Conservation (phyloP, 192 early-diverging fungal genomes). For the Umbelopsis ramanniana region DNA sequence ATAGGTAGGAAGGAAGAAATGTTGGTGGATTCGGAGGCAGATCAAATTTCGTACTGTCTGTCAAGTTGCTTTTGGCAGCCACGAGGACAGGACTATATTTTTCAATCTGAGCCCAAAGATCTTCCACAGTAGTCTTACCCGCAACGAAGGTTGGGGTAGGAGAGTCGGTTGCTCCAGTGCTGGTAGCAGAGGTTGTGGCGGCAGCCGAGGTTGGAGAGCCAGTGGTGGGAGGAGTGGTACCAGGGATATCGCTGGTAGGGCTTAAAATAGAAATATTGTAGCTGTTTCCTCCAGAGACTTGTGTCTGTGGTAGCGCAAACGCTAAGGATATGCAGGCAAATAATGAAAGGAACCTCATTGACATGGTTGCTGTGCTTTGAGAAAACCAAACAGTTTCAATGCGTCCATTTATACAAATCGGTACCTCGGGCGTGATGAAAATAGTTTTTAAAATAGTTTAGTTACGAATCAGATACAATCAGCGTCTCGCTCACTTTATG, state of each 20-base stretch:
- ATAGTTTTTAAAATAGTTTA: neutral
- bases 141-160: conserved; percentile 6
- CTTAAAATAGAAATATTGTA: conserved; percentile 6
- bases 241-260: conserved; percentile 1
- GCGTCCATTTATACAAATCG: neutral
- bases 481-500: neutral
- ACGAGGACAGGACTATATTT: neutral
- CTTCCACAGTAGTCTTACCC: neutral
- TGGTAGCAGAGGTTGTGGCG: neutral
- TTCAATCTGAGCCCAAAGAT: conserved; percentile 13
- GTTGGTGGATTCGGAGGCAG: conserved; percentile 2
- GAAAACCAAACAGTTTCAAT: neutral
- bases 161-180: neutral
- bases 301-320: neutral
- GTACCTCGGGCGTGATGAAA: neutral
- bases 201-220: neutral
- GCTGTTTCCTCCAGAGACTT: neutral
- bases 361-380: neutral
- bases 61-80: conserved; percentile 3
- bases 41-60: neutral
- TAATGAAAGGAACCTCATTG: neutral
- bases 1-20: neutral
- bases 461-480: neutral
- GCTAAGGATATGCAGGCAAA: neutral
- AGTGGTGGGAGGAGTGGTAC: conserved; percentile 10